These are phyloP conservation scores for Calonectria ilicicola DNA, from an alignment of 2,329 filamentous ascomycete genomes.

Conservation along the genomic window DNA sequence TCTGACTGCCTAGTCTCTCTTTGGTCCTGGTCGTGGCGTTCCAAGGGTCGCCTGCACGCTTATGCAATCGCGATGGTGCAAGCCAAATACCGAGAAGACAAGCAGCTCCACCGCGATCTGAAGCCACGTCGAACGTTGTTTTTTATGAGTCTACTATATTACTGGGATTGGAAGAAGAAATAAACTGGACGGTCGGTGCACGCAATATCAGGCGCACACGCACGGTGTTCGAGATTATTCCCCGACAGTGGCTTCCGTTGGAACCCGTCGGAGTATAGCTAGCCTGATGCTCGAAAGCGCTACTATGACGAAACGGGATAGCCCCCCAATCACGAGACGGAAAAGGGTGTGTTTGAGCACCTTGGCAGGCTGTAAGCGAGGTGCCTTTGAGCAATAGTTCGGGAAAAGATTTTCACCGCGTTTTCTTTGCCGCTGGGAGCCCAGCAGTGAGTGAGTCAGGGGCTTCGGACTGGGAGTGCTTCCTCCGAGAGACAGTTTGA, in stretches of 20 bases:
- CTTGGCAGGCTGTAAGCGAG: not conserved
- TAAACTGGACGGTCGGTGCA: not conserved
- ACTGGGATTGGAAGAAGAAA: not conserved
- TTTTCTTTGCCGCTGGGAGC: not conserved
- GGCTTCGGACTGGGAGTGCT: not conserved
- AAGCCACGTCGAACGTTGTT: not conserved
- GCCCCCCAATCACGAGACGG: not conserved
- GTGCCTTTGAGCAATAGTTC: not conserved
- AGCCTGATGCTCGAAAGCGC: not conserved
- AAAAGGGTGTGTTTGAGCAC: not conserved
- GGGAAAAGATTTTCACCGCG: not conserved
- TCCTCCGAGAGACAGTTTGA: not conserved
- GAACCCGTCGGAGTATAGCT: not conserved
- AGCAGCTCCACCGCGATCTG: not conserved
- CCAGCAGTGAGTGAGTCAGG: not conserved
- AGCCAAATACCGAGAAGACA: not conserved
- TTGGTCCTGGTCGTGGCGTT: not conserved
- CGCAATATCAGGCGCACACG: not conserved
- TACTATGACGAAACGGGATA: slow-evolving; percentile 1
- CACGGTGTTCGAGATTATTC: slow-evolving; percentile 2
- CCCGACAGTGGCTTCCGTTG: not conserved
- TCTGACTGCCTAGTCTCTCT: not conserved
- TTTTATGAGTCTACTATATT: not conserved
- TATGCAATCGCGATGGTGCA: slow-evolving; percentile 6
- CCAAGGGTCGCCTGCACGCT: slow-evolving; percentile 1